A percentile compares a stretch with the other conserved stretches of the same genome.
phyloP scores from a whole-genome alignment of 805 yeast genomes.

The Suhomyces xylopsoci region DNA sequence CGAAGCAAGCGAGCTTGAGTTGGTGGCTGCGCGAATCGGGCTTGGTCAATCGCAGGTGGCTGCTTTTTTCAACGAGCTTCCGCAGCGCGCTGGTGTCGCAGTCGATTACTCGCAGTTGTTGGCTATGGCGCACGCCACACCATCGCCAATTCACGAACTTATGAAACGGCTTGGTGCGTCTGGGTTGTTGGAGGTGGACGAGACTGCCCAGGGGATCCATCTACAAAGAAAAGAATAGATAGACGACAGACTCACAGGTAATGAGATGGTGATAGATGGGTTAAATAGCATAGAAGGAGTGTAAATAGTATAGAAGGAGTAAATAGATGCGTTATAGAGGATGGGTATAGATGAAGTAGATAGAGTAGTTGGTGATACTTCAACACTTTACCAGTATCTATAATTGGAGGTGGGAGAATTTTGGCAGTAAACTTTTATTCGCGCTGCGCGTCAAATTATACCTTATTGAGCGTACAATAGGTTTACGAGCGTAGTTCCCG shows the following conservation, averaged over 20 bases:
- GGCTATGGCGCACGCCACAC: constrained; percentile 7
- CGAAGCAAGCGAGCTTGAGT: constrained; percentile 22
- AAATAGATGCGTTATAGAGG: no score
- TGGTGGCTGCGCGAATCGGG: constrained; percentile 26
- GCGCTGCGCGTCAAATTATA: neutral
- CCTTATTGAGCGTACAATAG: neutral
- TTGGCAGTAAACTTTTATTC: neutral
- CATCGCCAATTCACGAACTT: constrained; percentile 6
- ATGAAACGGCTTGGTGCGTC: constrained; percentile 19
- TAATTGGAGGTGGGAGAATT: neutral
- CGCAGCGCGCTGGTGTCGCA: neutral
- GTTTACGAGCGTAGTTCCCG: neutral
- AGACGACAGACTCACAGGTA: neutral
- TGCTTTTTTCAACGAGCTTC: constrained; percentile 12
- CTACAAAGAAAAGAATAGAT: neutral
- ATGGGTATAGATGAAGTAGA: neutral
- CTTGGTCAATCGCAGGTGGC: constrained; percentile 11
- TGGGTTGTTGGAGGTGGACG: constrained; percentile 20
- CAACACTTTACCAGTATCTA: neutral
- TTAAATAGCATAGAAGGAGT: neutral
- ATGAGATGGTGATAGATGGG: neutral
- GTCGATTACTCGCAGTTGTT: constrained; percentile 17
- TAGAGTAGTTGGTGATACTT: neutral
- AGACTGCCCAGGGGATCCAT: neutral
- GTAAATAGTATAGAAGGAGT: neutral